Evolutionary conservation across 140 eudicot genomes (phyloP).

Genomic region (Anethum foeniculum): DNA sequence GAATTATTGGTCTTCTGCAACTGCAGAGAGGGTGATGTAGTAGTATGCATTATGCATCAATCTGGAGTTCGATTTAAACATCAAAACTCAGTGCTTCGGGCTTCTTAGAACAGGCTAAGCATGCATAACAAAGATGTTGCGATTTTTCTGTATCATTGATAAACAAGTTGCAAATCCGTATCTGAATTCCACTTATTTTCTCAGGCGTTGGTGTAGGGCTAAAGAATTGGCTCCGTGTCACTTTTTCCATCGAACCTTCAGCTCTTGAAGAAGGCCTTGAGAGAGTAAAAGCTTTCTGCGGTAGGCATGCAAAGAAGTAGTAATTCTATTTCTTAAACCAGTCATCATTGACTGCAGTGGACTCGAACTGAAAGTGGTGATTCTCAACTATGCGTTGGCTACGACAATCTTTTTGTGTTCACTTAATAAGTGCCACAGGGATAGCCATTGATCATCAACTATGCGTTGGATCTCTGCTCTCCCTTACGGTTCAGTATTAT

Average conservation of each 20-base stretch:
- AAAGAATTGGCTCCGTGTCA: conserved; percentile 5
- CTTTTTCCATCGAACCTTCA: background rate
- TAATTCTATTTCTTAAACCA: background rate
- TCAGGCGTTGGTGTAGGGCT: conserved; percentile 9
- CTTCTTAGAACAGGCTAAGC: background rate
- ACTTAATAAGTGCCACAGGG: background rate
- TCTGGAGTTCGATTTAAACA: background rate
- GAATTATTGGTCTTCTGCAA: background rate
- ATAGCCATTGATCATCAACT: background rate
- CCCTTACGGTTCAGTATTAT: background rate
- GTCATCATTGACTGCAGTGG: background rate
- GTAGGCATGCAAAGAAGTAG: conserved; percentile 1
- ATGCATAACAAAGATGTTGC: background rate
- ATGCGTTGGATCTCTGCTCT: conserved; percentile 4
- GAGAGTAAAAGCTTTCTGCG: conserved; percentile 4
- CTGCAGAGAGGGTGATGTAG: background rate
- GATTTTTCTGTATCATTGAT: background rate
- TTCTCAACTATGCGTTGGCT: background rate
- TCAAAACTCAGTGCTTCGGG: background rate
- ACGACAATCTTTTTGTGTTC: background rate
- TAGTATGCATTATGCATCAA: background rate
- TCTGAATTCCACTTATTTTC: background rate
- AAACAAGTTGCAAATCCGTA: background rate
- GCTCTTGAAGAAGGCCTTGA: background rate
- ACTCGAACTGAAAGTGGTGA: background rate